phyloP scores from a whole-genome alignment of 345 rosid genomes.

The Litchi chinensis region DNA sequence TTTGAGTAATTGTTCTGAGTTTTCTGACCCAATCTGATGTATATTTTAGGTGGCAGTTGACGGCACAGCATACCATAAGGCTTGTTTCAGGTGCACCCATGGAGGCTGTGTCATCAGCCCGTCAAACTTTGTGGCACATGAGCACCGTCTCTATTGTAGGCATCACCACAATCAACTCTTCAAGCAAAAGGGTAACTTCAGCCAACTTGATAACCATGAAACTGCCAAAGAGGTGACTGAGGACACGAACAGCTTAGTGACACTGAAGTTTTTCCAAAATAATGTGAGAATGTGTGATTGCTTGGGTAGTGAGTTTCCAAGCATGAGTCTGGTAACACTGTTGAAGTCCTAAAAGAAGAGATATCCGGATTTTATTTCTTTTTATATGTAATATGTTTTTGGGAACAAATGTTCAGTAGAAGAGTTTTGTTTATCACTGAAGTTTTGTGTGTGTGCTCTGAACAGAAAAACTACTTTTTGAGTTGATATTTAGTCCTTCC shows the following conservation, averaged over 20 bases:
- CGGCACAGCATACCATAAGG: conserved; percentile 61
- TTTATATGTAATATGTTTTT: conserved; percentile 7
- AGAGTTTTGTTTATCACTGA: conserved; percentile 17
- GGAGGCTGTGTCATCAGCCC: conserved; percentile 78
- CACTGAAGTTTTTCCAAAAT: background rate
- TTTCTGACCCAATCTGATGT: conserved; percentile 10
- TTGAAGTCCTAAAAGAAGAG: conserved; percentile 17
- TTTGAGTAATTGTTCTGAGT: background rate
- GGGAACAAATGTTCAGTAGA: conserved; percentile 12
- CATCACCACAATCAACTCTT: conserved; percentile 77
- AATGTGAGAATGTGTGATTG: background rate
- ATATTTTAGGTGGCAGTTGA: conserved; percentile 67
- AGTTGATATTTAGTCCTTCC: conserved; percentile 19
- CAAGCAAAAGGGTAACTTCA: conserved; percentile 72
- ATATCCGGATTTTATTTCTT: background rate
- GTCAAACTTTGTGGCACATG: conserved; percentile 64
- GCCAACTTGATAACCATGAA: conserved; percentile 57
- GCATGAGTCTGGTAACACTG: conserved; percentile 17
- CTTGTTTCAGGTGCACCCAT: conserved; percentile 73
- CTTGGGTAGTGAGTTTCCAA: conserved; percentile 12
- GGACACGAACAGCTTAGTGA: conserved; percentile 29
- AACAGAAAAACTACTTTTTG: conserved; percentile 9
- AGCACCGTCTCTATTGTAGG: conserved; percentile 65
- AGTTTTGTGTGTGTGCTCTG: conserved; percentile 20
- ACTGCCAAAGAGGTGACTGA: conserved; percentile 30